Conservation (phyloP, 2,329 filamentous ascomycete species). For the Talaromyces sp. region DNA sequence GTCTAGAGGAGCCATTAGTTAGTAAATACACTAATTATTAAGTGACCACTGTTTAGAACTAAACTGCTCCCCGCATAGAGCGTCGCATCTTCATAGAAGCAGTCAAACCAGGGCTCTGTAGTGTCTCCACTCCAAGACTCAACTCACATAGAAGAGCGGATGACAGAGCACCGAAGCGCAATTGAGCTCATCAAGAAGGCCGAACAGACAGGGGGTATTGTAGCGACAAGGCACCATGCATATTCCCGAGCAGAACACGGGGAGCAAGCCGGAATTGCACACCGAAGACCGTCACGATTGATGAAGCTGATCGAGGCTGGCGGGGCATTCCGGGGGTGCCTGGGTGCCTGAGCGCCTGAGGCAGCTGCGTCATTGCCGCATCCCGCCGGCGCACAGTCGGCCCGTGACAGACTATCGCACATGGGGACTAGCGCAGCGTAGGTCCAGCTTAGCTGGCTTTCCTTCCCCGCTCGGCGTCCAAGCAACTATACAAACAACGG, state of each 20-base stretch:
- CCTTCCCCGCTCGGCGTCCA: not conserved
- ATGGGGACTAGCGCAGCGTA: not conserved
- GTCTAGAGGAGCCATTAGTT: not conserved
- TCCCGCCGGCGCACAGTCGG: not conserved
- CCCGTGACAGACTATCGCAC: not conserved
- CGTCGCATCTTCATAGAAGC: not conserved
- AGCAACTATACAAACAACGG: not conserved
- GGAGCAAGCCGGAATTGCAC: not conserved
- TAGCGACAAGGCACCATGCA: not conserved
- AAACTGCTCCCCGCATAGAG: not conserved
- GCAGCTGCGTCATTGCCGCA: not conserved
- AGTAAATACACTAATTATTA: not conserved
- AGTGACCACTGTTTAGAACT: not conserved
- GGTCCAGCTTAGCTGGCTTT: not conserved
- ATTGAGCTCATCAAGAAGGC: constrained; percentile 1
- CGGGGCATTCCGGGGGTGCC: not conserved
- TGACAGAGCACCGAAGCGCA: not conserved
- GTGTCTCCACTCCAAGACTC: not conserved
- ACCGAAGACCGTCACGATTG: not conserved
- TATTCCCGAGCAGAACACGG: not conserved
- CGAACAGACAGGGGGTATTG: not conserved
- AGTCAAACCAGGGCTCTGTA: not conserved
- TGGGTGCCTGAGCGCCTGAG: not conserved
- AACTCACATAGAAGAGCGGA: constrained; percentile 2
- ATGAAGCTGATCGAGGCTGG: not conserved